Percentiles rank a stretch among this genome's conserved stretches.
Conservation (phyloP, 129 eudicot genomes). For the Helianthus tuberosus region DNA sequence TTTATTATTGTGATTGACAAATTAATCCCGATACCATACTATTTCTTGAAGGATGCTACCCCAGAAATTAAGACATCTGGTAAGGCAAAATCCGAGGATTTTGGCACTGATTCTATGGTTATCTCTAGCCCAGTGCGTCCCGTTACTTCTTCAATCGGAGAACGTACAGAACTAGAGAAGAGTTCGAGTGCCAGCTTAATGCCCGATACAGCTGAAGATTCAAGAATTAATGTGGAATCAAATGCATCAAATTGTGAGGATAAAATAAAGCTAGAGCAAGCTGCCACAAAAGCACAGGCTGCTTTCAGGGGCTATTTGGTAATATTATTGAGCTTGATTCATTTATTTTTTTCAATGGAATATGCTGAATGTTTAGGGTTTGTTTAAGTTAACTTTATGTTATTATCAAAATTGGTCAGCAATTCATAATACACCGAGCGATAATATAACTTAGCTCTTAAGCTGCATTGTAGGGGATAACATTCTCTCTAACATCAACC, state of each 20-base stretch:
- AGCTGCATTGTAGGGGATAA: neutral
- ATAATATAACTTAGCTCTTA: neutral
- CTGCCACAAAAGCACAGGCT: too few relatives aligned
- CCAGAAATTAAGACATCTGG: conserved; percentile 53
- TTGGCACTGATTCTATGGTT: too few relatives aligned
- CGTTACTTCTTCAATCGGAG: conserved; percentile 44
- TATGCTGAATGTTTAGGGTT: too few relatives aligned
- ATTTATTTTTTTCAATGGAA: too few relatives aligned
- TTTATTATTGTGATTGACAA: conserved; percentile 10
- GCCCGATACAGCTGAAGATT: conserved; percentile 36
- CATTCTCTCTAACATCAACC: conserved; percentile 14
- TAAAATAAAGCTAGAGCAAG: too few relatives aligned
- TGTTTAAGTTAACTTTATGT: neutral
- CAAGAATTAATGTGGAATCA: conserved; percentile 13
- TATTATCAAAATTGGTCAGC: neutral
- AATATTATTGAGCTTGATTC: too few relatives aligned
- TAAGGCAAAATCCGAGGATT: conserved; percentile 48
- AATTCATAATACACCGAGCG: neutral
- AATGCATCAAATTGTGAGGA: conserved; percentile 52
- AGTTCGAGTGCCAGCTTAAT: conserved; percentile 40
- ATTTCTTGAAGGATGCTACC: conserved; percentile 55
- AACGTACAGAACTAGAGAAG: conserved; percentile 45
- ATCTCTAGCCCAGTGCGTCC: conserved; percentile 48
- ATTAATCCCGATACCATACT: conserved; percentile 26
- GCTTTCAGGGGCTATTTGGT: too few relatives aligned